These are phyloP conservation scores for Porphyridium purpureum DNA, from an alignment of 23 red algal genomes.

Conservation along the genomic window DNA sequence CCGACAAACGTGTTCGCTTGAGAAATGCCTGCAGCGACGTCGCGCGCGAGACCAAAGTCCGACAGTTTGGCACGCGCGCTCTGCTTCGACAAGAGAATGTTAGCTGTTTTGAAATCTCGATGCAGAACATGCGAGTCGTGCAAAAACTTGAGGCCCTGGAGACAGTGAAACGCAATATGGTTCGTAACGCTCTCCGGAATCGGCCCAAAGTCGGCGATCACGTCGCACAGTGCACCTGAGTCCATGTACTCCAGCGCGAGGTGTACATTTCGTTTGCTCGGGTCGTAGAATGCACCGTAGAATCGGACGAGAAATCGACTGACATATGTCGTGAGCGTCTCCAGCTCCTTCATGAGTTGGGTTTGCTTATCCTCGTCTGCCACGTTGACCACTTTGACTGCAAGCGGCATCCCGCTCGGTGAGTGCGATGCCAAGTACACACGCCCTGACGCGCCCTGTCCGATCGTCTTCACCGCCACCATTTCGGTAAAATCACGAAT, in stretches of 20 bases:
- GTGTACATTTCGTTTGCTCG: constrained; percentile 40
- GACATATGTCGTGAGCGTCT: constrained; percentile 52
- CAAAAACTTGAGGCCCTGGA: constrained; percentile 43
- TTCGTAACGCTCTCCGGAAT: constrained; percentile 51
- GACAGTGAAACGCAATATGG: constrained; percentile 53
- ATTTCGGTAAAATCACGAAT: too few relatives aligned
- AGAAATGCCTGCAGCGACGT: constrained; percentile 48
- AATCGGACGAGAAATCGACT: constrained; percentile 60
- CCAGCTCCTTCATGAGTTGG: constrained; percentile 66
- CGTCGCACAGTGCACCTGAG: constrained; percentile 31
- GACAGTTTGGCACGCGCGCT: constrained; percentile 42
- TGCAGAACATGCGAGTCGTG: constrained; percentile 57
- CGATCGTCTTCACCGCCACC: too few relatives aligned
- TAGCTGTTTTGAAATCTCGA: constrained; percentile 76
- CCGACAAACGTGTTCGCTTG: constrained; percentile 66
- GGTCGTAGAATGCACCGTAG: constrained; percentile 69
- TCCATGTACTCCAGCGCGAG: constrained; percentile 81
- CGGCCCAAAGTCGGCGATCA: constrained; percentile 27
- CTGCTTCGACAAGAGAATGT: constrained; percentile 34
- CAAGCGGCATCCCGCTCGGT: constrained; percentile 29
- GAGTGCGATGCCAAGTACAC: constrained; percentile 52
- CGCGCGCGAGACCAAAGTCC: constrained; percentile 69
- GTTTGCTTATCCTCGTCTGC: constrained; percentile 38
- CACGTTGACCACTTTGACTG: constrained; percentile 67
- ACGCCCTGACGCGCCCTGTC: constrained; percentile 40